A percentile compares a stretch with the other conserved stretches of the same genome.
Conservation (phyloP, 2,329 filamentous ascomycete species). For the Cladorrhinum sp. region DNA sequence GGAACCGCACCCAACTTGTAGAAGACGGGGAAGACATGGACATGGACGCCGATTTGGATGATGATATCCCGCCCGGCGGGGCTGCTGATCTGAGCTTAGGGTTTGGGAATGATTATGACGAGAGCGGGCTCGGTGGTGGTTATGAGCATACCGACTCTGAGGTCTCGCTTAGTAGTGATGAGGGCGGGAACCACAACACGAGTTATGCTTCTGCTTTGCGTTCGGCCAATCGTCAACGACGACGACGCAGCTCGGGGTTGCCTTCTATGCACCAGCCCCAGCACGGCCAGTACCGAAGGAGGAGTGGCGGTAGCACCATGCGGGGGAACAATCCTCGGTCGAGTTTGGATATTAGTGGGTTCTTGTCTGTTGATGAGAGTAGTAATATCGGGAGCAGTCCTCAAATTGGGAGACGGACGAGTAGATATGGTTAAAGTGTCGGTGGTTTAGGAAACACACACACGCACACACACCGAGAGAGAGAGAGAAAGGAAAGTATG, state of each 20-base stretch:
- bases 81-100: slow-evolving; percentile 35
- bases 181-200: slow-evolving; percentile 33
- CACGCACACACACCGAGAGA: no score
- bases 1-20: slow-evolving; percentile 28
- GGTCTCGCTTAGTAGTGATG: slow-evolving; percentile 54
- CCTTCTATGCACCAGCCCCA: no score
- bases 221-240: no score
- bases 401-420: slow-evolving; percentile 37
- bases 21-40: slow-evolving; percentile 43
- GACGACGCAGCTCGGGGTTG: slow-evolving; percentile 14
- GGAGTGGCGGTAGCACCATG: slow-evolving; percentile 35
- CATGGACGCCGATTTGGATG: slow-evolving; percentile 69
- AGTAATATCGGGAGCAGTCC: slow-evolving; percentile 56
- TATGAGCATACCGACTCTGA: slow-evolving; percentile 81
- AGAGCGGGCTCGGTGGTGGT: slow-evolving; percentile 55
- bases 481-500: slow-evolving; percentile 9
- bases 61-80: slow-evolving; percentile 67
- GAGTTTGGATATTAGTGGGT: slow-evolving; percentile 56
- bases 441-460: not conserved
- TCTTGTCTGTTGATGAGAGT: slow-evolving; percentile 57
- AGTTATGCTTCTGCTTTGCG: slow-evolving; percentile 24
- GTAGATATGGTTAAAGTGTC: not conserved
- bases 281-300: slow-evolving; percentile 21
- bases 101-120: slow-evolving; percentile 30
- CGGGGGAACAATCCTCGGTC: slow-evolving; percentile 33